Evolutionary conservation across 805 yeast species (phyloP).

Genomic region (Ogataea methanolica): DNA sequence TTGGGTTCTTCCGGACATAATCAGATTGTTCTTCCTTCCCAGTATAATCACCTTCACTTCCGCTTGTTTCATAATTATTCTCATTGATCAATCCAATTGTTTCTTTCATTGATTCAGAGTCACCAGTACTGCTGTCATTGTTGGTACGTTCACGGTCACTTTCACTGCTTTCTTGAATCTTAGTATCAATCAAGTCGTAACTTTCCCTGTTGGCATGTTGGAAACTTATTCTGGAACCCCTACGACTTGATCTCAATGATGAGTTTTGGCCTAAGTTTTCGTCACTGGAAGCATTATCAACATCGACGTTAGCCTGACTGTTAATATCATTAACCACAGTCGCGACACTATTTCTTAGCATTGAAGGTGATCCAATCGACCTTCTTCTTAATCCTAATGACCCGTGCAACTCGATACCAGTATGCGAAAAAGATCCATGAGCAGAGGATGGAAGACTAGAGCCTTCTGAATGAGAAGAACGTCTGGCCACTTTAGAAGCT

Average conservation of each 20-base stretch:
- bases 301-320: neutral
- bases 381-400: neutral
- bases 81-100: conserved; percentile 10
- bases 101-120: conserved; percentile 10
- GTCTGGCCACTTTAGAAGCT: conserved; percentile 32
- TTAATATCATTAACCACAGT: neutral
- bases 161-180: neutral
- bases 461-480: conserved; percentile 10
- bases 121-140: conserved; percentile 7
- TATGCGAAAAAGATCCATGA: neutral
- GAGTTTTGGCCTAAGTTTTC: neutral
- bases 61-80: conserved; percentile 2
- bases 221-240: conserved; percentile 1
- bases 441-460: neutral
- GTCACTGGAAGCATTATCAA: neutral
- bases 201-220: neutral
- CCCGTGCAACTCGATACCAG: neutral
- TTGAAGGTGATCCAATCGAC: conserved; percentile 5
- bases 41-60: neutral
- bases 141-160: neutral
- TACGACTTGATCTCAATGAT: conserved; percentile 1
- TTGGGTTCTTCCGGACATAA: neutral
- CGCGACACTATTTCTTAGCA: conserved; percentile 5
- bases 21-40: neutral
- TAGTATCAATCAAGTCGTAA: neutral